phyloP scores from a whole-genome alignment of 108 stramenopile genomes.

The Cylindrotheca fusiformis region DNA sequence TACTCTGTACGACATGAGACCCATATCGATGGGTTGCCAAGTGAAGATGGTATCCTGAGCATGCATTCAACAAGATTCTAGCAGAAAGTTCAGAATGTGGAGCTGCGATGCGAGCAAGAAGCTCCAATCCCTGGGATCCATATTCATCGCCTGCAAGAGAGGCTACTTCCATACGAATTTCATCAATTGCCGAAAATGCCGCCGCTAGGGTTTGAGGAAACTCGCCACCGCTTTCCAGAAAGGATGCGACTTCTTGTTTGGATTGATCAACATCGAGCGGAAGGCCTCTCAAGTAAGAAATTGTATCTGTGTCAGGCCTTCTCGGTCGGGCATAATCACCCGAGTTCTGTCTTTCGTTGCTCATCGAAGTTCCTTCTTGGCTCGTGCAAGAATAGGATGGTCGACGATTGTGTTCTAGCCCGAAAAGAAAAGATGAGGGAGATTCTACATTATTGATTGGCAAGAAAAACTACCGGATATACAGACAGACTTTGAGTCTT shows the following conservation, averaged over 20 bases:
- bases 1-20: slow-evolving; percentile 81
- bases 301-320: slow-evolving; percentile 72
- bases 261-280: slow-evolving; percentile 67
- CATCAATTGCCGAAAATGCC: slow-evolving; percentile 69
- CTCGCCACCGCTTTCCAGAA: slow-evolving; percentile 36
- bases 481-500: too few relatives aligned
- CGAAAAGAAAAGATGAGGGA: too few relatives aligned
- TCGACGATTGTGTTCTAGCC: too few relatives aligned
- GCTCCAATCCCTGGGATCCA: slow-evolving; percentile 65
- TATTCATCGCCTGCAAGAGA: slow-evolving; percentile 80
- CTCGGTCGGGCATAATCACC: slow-evolving; percentile 69
- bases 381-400: too few relatives aligned
- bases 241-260: slow-evolving; percentile 48
- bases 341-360: background rate
- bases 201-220: slow-evolving; percentile 68
- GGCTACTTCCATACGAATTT: slow-evolving; percentile 75
- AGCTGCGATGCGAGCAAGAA: slow-evolving; percentile 55
- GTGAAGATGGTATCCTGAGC: slow-evolving; percentile 65
- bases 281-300: slow-evolving; percentile 70
- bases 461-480: too few relatives aligned
- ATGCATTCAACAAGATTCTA: slow-evolving; percentile 47
- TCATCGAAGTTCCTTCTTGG: background rate
- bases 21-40: slow-evolving; percentile 82
- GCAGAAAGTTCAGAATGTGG: slow-evolving; percentile 65
- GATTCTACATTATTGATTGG: too few relatives aligned